Conservation (phyloP, 129 eudicot species). For the Escallonia herrerae region DNA sequence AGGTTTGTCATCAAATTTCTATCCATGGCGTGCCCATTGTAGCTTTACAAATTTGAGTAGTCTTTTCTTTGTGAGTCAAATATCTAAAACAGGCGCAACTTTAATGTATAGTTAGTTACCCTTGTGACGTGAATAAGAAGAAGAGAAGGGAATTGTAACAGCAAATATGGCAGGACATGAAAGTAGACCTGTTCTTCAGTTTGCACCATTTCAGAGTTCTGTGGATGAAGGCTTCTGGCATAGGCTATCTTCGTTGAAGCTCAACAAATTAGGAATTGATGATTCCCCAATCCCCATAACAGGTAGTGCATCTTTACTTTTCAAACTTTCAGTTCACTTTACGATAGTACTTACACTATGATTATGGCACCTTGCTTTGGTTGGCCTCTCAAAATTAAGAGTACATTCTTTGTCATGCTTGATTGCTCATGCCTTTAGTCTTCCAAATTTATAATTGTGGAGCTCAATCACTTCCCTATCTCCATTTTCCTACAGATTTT, state of each 20-base stretch:
- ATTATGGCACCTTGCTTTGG: too few species aligned
- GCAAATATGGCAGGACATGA: slow-evolving; percentile 38
- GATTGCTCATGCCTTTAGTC: too few species aligned
- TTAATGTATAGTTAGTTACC: too few species aligned
- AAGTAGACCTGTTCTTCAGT: slow-evolving; percentile 50
- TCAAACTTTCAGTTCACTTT: not conserved
- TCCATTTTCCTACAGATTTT: too few species aligned
- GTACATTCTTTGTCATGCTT: too few species aligned
- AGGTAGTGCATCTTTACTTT: slow-evolving; percentile 33
- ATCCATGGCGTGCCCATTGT: not conserved
- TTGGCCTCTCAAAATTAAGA: too few species aligned
- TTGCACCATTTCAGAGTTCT: slow-evolving; percentile 64
- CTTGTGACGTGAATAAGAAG: not conserved
- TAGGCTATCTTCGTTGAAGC: slow-evolving; percentile 74
- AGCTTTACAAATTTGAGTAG: not conserved
- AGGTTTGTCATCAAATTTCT: not conserved
- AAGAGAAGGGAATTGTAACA: not conserved
- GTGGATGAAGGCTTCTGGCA: slow-evolving; percentile 98
- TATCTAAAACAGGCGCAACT: not conserved
- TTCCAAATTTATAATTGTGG: too few species aligned
- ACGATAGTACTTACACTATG: too few species aligned
- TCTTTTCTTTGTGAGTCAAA: not conserved
- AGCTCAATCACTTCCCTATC: too few species aligned
- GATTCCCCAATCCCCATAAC: slow-evolving; percentile 78
- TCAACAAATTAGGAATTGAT: slow-evolving; percentile 71